Base-by-base conservation (phyloP, 1,284 basidiomycete genomes). In the Trametes versicolor region DNA sequence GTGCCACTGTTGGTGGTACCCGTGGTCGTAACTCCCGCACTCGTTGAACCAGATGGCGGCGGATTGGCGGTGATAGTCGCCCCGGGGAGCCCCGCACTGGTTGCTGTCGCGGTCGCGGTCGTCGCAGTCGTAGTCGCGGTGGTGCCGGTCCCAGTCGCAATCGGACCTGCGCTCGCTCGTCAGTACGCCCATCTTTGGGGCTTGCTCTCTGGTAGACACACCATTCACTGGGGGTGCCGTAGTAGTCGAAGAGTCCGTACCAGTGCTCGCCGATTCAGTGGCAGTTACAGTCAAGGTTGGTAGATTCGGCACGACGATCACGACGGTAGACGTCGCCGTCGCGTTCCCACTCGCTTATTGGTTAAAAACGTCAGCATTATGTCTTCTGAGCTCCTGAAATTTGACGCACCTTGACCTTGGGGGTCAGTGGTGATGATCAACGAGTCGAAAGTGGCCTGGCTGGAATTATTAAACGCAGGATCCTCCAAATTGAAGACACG, bases 391-490 rank as follows among this genome's bases (percentile, higher is more conserved):
- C 7, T 17, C 2, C 23, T 3, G n/a, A 27, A 0, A 21, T 27
- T 15, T n/a, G 10, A 32, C 49, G 21, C n/a, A 68, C 69, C 60
- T 21, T 63, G 34, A 67, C 69, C 62, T 21, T 63, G 34, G 49
- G 70, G 63, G 25, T 67, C 65, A 0, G 72, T 59, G 9, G 68
- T 69, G 10, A 76, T 67, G 2, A 70, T 58, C 15, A 79, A 59
- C 34, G 73, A 72, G 34, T 74, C 69, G 45, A 80, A 78, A 7
- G 73, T 79, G 49, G 79, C 66, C 59, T 73, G 62, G 47, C 77
- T 75, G 23, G 63, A 63, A 39, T 68, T 64, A 34, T 68, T 68
- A 58, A 73, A 74, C 23, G 58, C 50, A 34, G 58, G 57, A 60
- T 75, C 75, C 23, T 70, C 68, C 34, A 78, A 63, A 55, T 80